Conservation (phyloP, 2,329 filamentous ascomycete species). For the Coleophoma crateriformis region DNA sequence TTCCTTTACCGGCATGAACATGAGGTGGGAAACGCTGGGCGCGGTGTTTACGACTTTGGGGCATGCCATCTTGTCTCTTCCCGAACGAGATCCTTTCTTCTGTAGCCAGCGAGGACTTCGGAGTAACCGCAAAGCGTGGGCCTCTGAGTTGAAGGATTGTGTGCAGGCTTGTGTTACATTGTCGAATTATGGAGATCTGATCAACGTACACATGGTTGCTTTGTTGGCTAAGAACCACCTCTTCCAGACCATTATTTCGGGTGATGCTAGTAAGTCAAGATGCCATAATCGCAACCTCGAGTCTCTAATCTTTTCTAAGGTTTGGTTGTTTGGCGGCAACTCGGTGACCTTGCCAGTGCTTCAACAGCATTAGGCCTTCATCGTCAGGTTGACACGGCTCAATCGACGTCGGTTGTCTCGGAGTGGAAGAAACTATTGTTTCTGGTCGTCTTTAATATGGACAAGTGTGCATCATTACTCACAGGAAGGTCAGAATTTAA, state of each 20-base stretch:
- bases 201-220: slow-evolving; percentile 34
- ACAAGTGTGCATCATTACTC: slow-evolving; percentile 46
- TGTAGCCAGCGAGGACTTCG: slow-evolving; percentile 17
- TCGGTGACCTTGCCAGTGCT: slow-evolving; percentile 30
- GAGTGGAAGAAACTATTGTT: slow-evolving; percentile 32
- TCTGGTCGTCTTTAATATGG: slow-evolving; percentile 33
- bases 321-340: slow-evolving; percentile 31
- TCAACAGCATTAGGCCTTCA: slow-evolving; percentile 22
- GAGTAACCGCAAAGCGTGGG: slow-evolving; percentile 18
- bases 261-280: not conserved
- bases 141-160: slow-evolving; percentile 24
- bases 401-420: slow-evolving; percentile 23
- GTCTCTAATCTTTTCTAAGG: slow-evolving; percentile 10
- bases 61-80: slow-evolving; percentile 12
- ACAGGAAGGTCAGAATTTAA: slow-evolving; percentile 29
- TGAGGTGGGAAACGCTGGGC: slow-evolving; percentile 27
- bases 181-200: slow-evolving; percentile 25
- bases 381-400: slow-evolving; percentile 13
- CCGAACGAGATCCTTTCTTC: slow-evolving; percentile 19
- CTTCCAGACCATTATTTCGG: not conserved
- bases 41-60: slow-evolving; percentile 17
- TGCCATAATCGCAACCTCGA: too few species aligned
- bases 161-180: slow-evolving; percentile 30
- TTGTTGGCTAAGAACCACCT: slow-evolving; percentile 26
- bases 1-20: slow-evolving; percentile 18